Evolutionary conservation across 2,329 filamentous ascomycete genomes (phyloP), one percentile per base, ranked within the genome.

Genomic region (Calycina marina): DNA sequence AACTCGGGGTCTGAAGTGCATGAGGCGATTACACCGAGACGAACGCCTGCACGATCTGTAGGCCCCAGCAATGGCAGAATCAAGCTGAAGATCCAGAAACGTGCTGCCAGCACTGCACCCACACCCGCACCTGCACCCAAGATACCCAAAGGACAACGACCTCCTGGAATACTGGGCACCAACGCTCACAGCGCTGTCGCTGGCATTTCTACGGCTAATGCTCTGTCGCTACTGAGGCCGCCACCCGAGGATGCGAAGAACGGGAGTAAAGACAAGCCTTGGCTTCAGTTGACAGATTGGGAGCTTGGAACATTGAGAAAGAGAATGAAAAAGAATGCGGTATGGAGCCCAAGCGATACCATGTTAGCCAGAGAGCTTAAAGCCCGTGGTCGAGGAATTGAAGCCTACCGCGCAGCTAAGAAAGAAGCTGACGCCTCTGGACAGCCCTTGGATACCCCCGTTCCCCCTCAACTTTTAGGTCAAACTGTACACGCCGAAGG

Each of bases 301-400:
- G 74, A 79, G 49, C 60, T 79, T 28, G 73, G 72, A 1, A 68
- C 73, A 40, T 62, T 90, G 5, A 65, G 82, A 38, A 90, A 90
- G 57, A 68, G 78, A 12, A 90, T 90, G 82, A 90, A 90, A 67
- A 90, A 90, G 63, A 90, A 90, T 48, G 78, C 81, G 0, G 76
- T 81, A 4, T 90, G 82, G 82, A 75, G 72, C 3, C 82, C 82
- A 0, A 86, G 79, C 40, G 78, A 83, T 45, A 86, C 82, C 0
- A 90, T 90, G 82, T 81, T 88, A 41, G 71, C 78, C 11, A 66
- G 81, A 17, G 81, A 88, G 54, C 67, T 90, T 1, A 79, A 79
- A 51, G 62, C 63, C 13, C 65, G 83, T 12, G 75, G 75, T 1
- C 73, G 82, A 27, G 74, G 74, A 3, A 63, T 71, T 11, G 72